Base-by-base conservation (phyloP, 768 basidiomycete species). In the Serendipita sp. region DNA sequence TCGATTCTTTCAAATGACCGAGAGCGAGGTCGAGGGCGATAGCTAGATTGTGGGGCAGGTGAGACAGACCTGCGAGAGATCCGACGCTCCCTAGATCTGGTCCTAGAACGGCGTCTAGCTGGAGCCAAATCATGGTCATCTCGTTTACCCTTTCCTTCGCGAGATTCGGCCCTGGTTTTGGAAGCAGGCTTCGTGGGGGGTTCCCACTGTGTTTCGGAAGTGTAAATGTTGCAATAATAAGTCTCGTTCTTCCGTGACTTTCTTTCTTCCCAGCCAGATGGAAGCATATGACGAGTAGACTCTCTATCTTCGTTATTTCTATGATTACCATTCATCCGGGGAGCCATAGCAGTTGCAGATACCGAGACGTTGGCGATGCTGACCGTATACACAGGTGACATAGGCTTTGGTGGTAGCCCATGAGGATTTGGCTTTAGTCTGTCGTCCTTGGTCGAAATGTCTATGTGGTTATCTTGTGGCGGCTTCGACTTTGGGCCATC, bases 71-170 rank as follows among this genome's bases (percentile, higher is more conserved):
- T 60, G 8, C 55, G 18, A n/a, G 29, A 29, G 23, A 29, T 8
- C 18, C 55, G 11, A n/a, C 36, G 55, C 34, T 60, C 55, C n/a
- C 55, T 60, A 10, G 55, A 60, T 60, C 55, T 60, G 27, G 55
- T 27, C 40, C 40, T 40, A 40, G 40, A 40, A 40, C 40, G 40
- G 3, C 55, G 55, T 33, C 55, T 31, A n/a, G 55, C 18, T n/a
- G 48, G 18, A 31, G 6, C 48, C 29, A 13, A 40, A 40, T 50
- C 48, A 50, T 31, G 29, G 4, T 34, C 36, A 11, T 36, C 55
- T 33, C 27, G 55, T 36, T 37, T 60, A n/a, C 36, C 34, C 27
- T 37, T 34, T 31, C 55, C 10, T n/a, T 60, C 55, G 36, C 27
- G 55, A n/a, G 55, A 60, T 10, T 60, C 55, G 33, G 27, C 16